Evolutionary conservation across 1,284 basidiomycete genomes (phyloP).

Genomic region (Pyrrhoderma lamaoense): DNA sequence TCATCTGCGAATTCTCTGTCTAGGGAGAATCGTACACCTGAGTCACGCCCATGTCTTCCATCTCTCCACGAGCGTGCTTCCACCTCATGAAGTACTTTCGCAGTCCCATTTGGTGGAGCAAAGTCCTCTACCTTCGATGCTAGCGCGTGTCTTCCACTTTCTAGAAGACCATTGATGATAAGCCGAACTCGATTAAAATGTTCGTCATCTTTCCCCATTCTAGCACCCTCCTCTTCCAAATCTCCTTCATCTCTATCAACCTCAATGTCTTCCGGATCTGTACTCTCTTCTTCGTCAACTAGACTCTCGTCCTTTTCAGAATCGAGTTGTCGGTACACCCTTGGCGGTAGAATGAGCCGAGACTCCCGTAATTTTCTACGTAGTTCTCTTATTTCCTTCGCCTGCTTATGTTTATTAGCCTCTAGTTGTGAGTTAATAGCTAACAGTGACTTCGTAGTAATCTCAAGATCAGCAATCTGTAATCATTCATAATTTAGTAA

Average conservation of each 20-base stretch:
- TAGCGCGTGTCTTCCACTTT: conserved; percentile 55
- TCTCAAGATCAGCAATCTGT: conserved; percentile 78
- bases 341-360: conserved; percentile 65
- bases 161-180: conserved; percentile 57
- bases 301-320: conserved; percentile 31
- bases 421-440: conserved; percentile 71
- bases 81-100: conserved; percentile 66
- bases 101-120: conserved; percentile 32
- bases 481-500: background rate
- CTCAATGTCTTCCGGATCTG: conserved; percentile 29
- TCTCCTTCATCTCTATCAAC: conserved; percentile 24
- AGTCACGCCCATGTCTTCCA: conserved; percentile 21
- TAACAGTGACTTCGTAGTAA: conserved; percentile 71
- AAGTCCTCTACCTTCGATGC: conserved; percentile 49
- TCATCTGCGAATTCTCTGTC: conserved; percentile 21
- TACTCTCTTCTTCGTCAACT: conserved; percentile 37
- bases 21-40: conserved; percentile 16
- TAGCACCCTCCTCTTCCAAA: conserved; percentile 22
- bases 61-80: conserved; percentile 57
- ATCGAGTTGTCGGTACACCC: conserved; percentile 48
- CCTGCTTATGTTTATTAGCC: conserved; percentile 66
- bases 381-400: conserved; percentile 71
- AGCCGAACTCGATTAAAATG: conserved; percentile 50
- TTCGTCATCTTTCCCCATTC: conserved; percentile 39
- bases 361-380: conserved; percentile 70